These are phyloP conservation scores for Diaporthe caulivora DNA, from an alignment of 2,329 filamentous ascomycete genomes.

Conservation along the genomic window DNA sequence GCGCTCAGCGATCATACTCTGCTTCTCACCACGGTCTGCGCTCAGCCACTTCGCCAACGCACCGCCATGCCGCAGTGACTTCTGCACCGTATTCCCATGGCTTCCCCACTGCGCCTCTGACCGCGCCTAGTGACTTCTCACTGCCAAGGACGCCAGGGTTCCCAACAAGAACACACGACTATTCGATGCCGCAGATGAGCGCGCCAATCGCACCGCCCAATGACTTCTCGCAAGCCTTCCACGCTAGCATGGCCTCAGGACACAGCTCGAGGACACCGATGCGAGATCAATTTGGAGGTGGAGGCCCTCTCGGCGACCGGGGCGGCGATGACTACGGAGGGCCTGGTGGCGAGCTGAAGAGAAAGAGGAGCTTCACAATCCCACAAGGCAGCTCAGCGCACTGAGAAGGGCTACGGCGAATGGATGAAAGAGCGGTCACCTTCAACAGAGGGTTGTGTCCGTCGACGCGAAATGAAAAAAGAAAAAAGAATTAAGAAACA, in stretches of 20 bases:
- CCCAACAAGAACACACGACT: constrained; percentile 55
- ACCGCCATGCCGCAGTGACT: constrained; percentile 50
- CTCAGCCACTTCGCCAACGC: constrained; percentile 50
- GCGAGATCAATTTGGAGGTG: constrained; percentile 57
- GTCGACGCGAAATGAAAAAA: neutral
- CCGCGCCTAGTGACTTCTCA: constrained; percentile 66
- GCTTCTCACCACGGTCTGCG: constrained; percentile 45
- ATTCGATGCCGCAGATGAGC: constrained; percentile 66
- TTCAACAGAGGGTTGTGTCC: neutral
- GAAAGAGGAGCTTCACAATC: constrained; percentile 54
- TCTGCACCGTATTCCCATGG: constrained; percentile 62
- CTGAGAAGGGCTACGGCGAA: constrained; percentile 10
- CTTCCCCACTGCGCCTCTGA: constrained; percentile 66
- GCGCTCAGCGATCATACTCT: constrained; percentile 55
- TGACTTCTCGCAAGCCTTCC: constrained; percentile 64
- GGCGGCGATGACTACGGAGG: constrained; percentile 47
- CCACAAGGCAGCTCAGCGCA: constrained; percentile 37
- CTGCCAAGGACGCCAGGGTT: constrained; percentile 58
- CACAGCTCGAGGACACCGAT: constrained; percentile 56
- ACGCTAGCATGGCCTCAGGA: constrained; percentile 54
- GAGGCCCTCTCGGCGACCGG: constrained; percentile 44
- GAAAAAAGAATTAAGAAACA: too few relatives aligned
- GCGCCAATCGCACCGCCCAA: constrained; percentile 65
- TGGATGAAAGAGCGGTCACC: neutral
- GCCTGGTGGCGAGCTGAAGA: constrained; percentile 48